Evolutionary conservation across 768 basidiomycete genomes (phyloP).

Genomic region (Lentinus tigrinus): DNA sequence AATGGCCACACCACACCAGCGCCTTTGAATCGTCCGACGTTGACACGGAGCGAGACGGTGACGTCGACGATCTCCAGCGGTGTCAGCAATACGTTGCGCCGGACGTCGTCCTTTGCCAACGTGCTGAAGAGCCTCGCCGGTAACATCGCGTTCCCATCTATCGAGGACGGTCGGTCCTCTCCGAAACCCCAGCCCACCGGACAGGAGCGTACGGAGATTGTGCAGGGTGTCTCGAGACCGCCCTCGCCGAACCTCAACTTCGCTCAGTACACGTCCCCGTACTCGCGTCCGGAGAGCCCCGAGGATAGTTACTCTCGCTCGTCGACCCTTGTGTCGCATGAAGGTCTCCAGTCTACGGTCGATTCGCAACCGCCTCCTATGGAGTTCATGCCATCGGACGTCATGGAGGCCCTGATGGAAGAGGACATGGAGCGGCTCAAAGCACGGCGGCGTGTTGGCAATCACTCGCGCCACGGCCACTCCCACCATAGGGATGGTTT

Average conservation of each 20-base stretch:
- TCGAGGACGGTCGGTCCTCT: slow-evolving; percentile 51
- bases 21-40: slow-evolving; percentile 47
- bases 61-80: slow-evolving; percentile 58
- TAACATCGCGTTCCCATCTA: slow-evolving; percentile 66
- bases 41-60: slow-evolving; percentile 60
- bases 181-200: slow-evolving; percentile 29
- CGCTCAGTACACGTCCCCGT: slow-evolving; percentile 76
- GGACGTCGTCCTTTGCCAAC: slow-evolving; percentile 81
- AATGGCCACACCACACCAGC: slow-evolving; percentile 41
- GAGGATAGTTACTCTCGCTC: slow-evolving; percentile 10
- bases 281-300: slow-evolving; percentile 49
- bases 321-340: too few relatives aligned
- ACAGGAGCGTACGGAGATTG: slow-evolving; percentile 26
- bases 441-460: slow-evolving; percentile 53
- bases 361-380: slow-evolving; percentile 34
- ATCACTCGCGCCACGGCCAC: slow-evolving; percentile 40
- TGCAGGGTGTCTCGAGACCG: slow-evolving; percentile 54
- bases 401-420: slow-evolving; percentile 87
- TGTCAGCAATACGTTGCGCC: slow-evolving; percentile 65
- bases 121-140: slow-evolving; percentile 70
- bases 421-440: slow-evolving; percentile 92
- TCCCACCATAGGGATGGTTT: slow-evolving; percentile 33
- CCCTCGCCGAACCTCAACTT: slow-evolving; percentile 79
- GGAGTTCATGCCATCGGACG: slow-evolving; percentile 70
- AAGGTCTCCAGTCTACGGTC: slow-evolving; percentile 7